Evolutionary conservation across 2,329 filamentous ascomycete species (phyloP), one percentile per base, ranked within the genome.

Genomic region (Penicillium sp.): DNA sequence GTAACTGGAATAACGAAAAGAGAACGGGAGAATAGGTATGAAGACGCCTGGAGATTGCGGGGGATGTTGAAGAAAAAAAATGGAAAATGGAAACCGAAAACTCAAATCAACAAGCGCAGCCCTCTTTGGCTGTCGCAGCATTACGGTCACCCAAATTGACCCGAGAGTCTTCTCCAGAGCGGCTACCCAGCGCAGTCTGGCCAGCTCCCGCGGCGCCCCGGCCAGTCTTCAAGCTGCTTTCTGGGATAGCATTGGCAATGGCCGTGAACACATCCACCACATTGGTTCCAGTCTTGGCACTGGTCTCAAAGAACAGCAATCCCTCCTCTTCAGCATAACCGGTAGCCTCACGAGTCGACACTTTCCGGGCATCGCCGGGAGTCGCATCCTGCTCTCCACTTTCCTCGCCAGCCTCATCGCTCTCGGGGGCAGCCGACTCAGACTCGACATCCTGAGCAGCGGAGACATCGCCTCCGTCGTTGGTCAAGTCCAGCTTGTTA

Each of bases 231-330:
- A 98, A 80, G 62, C 92, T 96, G 52, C 92, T 96, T 82, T 99
- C 95, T 1, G 95, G 95, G 69, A 99, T 99, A 42, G 93, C 92
- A 73, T 98, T 98, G 59, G 95, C 95, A 73, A 99, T 99, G 31
- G 95, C 95, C 46, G 93, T 97, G 73, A 99, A 99, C 31, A 99
- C 95, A 68, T 97, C 93, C 53, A 89, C 87, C 39, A 99, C 95
- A 75, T 97, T 97, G 72, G 90, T 85, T 26, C 95, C 95, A 4
- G 92, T 95, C 87, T 99, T 99, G 48, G 95, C 95, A 74, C 91
- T 96, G 16, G 95, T 99, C 82, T 99, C 95, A 75, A 97, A 98
- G 81, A 99, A 99, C 63, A 99, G 77, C 64, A 99, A 80, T 54
- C 88, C 87, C 78, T 99, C 95, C 77, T 98, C 93, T 66, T 98